phyloP scores from a whole-genome alignment of 768 basidiomycete species.

The Russula vinacea region DNA sequence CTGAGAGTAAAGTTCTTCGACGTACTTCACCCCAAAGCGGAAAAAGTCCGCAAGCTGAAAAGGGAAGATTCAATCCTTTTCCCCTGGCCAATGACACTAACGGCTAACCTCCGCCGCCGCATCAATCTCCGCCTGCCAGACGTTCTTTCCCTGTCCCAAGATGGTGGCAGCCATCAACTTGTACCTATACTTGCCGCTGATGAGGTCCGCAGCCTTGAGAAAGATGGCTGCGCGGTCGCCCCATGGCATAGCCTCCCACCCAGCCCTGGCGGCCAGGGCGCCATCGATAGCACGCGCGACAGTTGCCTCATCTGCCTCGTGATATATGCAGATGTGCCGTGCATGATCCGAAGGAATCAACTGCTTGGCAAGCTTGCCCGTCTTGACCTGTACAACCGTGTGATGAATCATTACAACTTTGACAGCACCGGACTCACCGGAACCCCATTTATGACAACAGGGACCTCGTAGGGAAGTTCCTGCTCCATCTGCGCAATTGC shows the following conservation, averaged over 20 bases:
- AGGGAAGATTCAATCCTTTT: not conserved
- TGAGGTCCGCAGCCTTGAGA: conserved; percentile 94
- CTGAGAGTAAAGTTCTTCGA: conserved; percentile 88
- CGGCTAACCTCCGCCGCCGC: conserved; percentile 93
- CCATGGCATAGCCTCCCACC: conserved; percentile 96
- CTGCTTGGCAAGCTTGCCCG: conserved; percentile 76
- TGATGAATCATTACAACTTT: not conserved
- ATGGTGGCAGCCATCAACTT: conserved; percentile 95
- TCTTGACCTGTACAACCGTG: conserved; percentile 56
- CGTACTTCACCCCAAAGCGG: conserved; percentile 94
- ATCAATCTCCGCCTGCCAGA: conserved; percentile 99
- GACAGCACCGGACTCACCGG: conserved; percentile 47
- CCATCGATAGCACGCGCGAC: conserved; percentile 80
- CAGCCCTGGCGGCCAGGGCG: conserved; percentile 78
- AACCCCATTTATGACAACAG: conserved; percentile 89
- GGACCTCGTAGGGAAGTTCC: conserved; percentile 85
- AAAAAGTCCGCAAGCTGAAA: conserved; percentile 85
- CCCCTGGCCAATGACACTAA: conserved; percentile 38
- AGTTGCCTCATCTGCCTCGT: conserved; percentile 78
- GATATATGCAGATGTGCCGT: conserved; percentile 76
- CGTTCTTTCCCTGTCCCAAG: conserved; percentile 98
- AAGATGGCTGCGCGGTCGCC: conserved; percentile 97
- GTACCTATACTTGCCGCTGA: conserved; percentile 94
- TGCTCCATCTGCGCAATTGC: conserved; percentile 79
- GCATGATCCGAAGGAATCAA: conserved; percentile 85